phyloP scores from a whole-genome alignment of 805 yeast genomes.

The Citeromyces nyonsensis region DNA sequence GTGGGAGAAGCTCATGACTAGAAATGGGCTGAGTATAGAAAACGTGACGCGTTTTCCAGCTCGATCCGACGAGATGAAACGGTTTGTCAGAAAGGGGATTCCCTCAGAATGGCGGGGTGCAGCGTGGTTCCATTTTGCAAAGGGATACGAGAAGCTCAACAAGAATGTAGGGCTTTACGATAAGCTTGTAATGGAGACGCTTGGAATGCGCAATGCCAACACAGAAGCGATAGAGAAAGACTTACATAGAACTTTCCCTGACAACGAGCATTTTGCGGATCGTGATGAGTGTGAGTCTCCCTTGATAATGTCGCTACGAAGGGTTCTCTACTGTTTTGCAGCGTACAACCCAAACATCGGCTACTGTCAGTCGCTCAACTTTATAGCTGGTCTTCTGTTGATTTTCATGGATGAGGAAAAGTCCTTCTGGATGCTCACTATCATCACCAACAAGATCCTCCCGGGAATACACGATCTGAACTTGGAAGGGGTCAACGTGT shows the following conservation, averaged over 20 bases:
- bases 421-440: conserved; percentile 92
- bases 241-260: conserved; percentile 89
- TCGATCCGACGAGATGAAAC: conserved; percentile 59
- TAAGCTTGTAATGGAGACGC: conserved; percentile 43
- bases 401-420: conserved; percentile 81
- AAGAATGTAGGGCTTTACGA: conserved; percentile 66
- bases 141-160: conserved; percentile 47
- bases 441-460: conserved; percentile 68
- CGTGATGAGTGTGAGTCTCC: conserved; percentile 34
- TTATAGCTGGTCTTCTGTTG: conserved; percentile 74
- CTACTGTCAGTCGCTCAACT: conserved; percentile 90
- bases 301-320: conserved; percentile 53
- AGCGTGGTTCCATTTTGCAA: conserved; percentile 93
- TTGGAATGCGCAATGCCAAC: conserved; percentile 44
- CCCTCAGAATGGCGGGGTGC: conserved; percentile 97
- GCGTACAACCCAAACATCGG: conserved; percentile 82
- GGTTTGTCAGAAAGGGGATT: conserved; percentile 79
- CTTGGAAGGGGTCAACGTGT: conserved; percentile 87
- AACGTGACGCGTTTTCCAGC: conserved; percentile 47
- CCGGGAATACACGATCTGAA: conserved; percentile 88
- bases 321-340: conserved; percentile 77
- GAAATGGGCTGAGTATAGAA: conserved; percentile 35
- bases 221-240: conserved; percentile 92
- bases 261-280: conserved; percentile 64
- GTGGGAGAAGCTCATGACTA: conserved; percentile 58